Evolutionary conservation across 441 rosid species (phyloP), one percentile per base, ranked within the genome.

Genomic region (Cnidoscolus chayamansa): DNA sequence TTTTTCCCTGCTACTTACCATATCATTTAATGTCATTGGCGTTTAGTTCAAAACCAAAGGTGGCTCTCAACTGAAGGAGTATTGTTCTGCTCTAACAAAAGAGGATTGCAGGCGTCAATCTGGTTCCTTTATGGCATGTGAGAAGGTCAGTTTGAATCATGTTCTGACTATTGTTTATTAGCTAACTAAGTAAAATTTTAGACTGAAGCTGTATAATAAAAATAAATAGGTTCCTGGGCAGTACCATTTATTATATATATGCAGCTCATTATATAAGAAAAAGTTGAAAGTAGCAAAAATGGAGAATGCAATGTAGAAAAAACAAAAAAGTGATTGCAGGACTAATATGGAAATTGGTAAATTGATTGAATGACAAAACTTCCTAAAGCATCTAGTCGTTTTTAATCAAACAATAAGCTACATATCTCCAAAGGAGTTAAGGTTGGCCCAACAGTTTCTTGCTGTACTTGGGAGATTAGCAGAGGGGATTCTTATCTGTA

Each of bases 1-100:
- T 48, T 12, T 10, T 31, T 4, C 7, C 54, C 10, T 61, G 76
- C 45, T 53, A 10, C 50, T 62, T 15, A 49, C 13, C 10, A 10
- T 55, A 58, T 19, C 58, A 10, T 12, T 76, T 57, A 77, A 70
- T 69, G 65, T 71, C 72, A 1, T 31, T 15, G 37, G 56, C 20
- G 68, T 79, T 65, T 58, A 94, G 98, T 94, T 94, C 81, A 94
- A 90, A 85, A 89, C 96, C 71, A 92, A 92, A 92, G 99, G 98
- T 63, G 99, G 98, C 65, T 88, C 98, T 25, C 99, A 90, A 82
- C 86, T 94, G 69, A 94, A 89, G 89, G 94, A 90, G 80, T 92
- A 90, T 75, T 92, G 98, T 79, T 86, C 92, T 17, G 88, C 96
- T 48, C 83, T 94, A 54, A 94, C 99, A 19, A 92, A 94, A 82